Conservation (phyloP, 352 stramenopile species). For the Globisporangium emineosum region DNA sequence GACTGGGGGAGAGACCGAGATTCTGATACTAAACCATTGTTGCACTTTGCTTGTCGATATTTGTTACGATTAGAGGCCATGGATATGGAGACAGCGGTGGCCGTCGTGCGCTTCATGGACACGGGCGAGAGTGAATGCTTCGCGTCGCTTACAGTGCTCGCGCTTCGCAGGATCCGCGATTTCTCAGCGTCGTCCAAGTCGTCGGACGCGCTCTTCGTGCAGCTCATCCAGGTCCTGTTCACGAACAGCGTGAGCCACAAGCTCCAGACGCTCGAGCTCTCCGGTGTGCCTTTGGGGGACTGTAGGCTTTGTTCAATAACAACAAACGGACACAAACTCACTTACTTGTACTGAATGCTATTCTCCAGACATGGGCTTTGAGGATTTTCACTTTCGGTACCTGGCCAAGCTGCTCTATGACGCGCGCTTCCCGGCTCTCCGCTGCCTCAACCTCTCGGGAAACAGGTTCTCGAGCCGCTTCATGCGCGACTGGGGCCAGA, state of each 20-base stretch:
- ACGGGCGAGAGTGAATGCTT: conserved; percentile 41
- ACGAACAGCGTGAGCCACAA: conserved; percentile 38
- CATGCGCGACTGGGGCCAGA: conserved; percentile 49
- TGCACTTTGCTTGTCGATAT: neutral
- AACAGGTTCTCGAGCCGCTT: conserved; percentile 63
- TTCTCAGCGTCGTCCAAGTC: conserved; percentile 14
- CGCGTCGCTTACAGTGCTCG: conserved; percentile 27
- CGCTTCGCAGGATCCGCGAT: conserved; percentile 23
- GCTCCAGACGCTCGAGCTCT: conserved; percentile 32
- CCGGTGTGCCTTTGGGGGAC: conserved; percentile 14
- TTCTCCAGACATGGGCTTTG: conserved; percentile 30
- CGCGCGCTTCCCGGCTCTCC: conserved; percentile 36
- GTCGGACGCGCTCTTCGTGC: conserved; percentile 30
- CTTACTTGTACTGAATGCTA: neutral
- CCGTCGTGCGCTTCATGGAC: conserved; percentile 32
- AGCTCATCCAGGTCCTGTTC: conserved; percentile 54
- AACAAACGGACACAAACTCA: neutral
- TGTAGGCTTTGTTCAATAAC: neutral
- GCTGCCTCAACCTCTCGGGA: conserved; percentile 26
- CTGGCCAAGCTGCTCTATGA: conserved; percentile 46
- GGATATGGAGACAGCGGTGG: conserved; percentile 20
- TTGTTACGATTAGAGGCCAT: conserved; percentile 14
- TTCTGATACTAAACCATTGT: neutral
- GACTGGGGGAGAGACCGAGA: too few species aligned
- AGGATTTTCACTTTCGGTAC: conserved; percentile 45